Conservation (phyloP, 2,329 filamentous ascomycete genomes). For the Cladorrhinum sp. region DNA sequence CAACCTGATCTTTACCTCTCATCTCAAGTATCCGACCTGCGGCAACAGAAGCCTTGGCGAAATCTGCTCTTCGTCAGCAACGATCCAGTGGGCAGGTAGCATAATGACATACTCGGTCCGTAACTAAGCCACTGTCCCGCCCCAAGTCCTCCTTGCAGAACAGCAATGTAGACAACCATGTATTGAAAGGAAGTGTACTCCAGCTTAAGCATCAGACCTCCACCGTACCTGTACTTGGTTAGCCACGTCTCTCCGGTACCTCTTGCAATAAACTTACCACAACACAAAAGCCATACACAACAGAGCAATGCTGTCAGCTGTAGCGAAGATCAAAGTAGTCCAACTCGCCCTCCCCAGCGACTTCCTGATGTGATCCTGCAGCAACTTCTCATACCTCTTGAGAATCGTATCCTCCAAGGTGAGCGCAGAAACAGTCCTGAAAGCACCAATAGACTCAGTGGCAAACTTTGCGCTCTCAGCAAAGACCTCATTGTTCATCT, state of each 20-base stretch:
- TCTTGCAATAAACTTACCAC: too few species aligned
- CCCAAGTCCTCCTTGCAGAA: slow-evolving; percentile 33
- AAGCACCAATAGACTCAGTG: slow-evolving; percentile 59
- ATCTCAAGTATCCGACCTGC: slow-evolving; percentile 33
- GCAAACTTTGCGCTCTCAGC: slow-evolving; percentile 61
- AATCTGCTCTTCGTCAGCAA: slow-evolving; percentile 22
- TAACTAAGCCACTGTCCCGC: slow-evolving; percentile 35
- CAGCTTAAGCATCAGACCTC: slow-evolving; percentile 30
- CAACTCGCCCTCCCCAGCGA: slow-evolving; percentile 34
- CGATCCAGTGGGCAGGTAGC: background rate
- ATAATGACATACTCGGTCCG: slow-evolving; percentile 29
- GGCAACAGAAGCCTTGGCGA: slow-evolving; percentile 33
- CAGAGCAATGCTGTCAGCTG: slow-evolving; percentile 46
- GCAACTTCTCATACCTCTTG: slow-evolving; percentile 35
- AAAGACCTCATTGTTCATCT: slow-evolving; percentile 56
- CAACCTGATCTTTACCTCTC: slow-evolving; percentile 22
- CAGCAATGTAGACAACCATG: slow-evolving; percentile 35
- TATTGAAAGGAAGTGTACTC: slow-evolving; percentile 35
- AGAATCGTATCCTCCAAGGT: slow-evolving; percentile 59
- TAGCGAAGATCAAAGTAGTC: slow-evolving; percentile 34
- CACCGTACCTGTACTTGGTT: slow-evolving; percentile 34
- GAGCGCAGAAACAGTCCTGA: slow-evolving; percentile 59
- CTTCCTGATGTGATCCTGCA: slow-evolving; percentile 34
- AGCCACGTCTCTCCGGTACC: too few species aligned
- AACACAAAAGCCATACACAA: slow-evolving; percentile 58